Conservation (phyloP, 2,329 filamentous ascomycete species). For the Harringtonia lauricola region DNA sequence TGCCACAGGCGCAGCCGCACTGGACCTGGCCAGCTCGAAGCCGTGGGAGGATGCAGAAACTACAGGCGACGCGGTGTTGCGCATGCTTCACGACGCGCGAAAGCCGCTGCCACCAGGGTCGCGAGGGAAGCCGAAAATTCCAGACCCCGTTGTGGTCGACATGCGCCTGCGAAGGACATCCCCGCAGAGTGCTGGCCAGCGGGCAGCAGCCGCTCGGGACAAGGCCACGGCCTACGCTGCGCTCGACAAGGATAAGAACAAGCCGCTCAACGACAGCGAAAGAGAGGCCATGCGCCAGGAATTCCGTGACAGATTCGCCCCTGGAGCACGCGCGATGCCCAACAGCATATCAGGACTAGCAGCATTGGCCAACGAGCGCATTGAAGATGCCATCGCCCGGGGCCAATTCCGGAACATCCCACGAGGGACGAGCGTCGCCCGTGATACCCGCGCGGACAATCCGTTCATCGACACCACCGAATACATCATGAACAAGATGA, state of each 20-base stretch:
- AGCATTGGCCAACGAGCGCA: constrained; percentile 75
- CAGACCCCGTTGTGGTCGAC: constrained; percentile 33
- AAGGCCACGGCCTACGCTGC: constrained; percentile 40
- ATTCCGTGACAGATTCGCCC: constrained; percentile 70
- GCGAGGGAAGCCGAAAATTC: constrained; percentile 32
- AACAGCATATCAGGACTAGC: constrained; percentile 68
- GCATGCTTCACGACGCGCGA: constrained; percentile 74
- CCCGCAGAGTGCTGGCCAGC: constrained; percentile 30
- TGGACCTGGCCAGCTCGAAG: constrained; percentile 53
- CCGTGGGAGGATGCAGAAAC: constrained; percentile 74
- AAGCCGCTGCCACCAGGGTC: constrained; percentile 51
- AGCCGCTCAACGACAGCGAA: constrained; percentile 55
- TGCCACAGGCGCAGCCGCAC: constrained; percentile 55
- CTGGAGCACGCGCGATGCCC: constrained; percentile 61
- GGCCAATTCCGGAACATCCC: constrained; percentile 82
- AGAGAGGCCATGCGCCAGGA: constrained; percentile 59
- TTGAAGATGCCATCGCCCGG: constrained; percentile 85
- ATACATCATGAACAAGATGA: constrained; percentile 98
- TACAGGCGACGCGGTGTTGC: constrained; percentile 62
- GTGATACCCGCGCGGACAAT: constrained; percentile 72
- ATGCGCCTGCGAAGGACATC: constrained; percentile 33
- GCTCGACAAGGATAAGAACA: constrained; percentile 33
- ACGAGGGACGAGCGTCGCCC: constrained; percentile 64
- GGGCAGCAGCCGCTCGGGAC: constrained; percentile 44
- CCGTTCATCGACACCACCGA: constrained; percentile 94